Evolutionary conservation across 495 filamentous ascomycete genomes (phyloP).

Genomic region (Aspergillus bertholletiae): DNA sequence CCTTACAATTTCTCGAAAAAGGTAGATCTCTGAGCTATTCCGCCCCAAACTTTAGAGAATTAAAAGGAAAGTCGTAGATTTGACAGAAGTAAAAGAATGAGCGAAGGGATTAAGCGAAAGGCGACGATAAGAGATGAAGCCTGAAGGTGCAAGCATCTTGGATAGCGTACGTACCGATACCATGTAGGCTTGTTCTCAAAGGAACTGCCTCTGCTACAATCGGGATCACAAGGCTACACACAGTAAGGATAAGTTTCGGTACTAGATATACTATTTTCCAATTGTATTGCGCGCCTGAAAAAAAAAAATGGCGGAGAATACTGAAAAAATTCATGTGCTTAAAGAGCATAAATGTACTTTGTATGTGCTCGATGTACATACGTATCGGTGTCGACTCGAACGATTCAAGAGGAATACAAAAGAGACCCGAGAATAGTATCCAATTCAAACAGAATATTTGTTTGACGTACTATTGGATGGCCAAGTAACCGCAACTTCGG

Average conservation of each 20-base stretch:
- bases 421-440: too few species aligned
- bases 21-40: slow-evolving; percentile 4
- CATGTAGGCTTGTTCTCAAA: neutral
- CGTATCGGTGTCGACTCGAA: neutral
- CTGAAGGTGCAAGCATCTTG: neutral
- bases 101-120: neutral
- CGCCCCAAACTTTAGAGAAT: neutral
- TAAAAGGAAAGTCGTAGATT: neutral
- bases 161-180: neutral
- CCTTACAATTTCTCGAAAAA: slow-evolving; percentile 14
- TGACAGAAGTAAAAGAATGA: slow-evolving; percentile 7
- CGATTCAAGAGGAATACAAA: neutral
- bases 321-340: neutral
- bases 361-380: neutral
- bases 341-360: neutral
- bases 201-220: neutral
- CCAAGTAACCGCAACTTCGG: slow-evolving; percentile 10
- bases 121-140: neutral
- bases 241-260: neutral
- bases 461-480: neutral
- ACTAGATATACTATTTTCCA: slow-evolving; percentile 1
- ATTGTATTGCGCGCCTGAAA: neutral
- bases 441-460: neutral
- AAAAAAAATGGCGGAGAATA: neutral
- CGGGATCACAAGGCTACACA: too few species aligned